A percentile compares a stretch with the other conserved stretches of the same genome.
Evolutionary conservation across 768 basidiomycete genomes (phyloP).

Genomic region (Trametes cingulata): DNA sequence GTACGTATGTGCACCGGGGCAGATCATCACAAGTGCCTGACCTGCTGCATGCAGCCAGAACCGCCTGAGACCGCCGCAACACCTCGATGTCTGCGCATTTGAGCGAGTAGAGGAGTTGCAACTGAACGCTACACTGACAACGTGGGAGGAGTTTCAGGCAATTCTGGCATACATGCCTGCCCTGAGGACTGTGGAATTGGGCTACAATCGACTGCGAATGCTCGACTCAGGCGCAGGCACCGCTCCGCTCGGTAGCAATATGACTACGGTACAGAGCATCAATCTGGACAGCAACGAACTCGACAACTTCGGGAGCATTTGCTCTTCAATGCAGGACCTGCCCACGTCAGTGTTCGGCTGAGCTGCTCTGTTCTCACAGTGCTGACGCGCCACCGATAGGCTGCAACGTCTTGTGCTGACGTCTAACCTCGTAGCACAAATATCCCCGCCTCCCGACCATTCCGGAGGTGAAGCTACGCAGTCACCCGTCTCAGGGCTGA

Average conservation of each 20-base stretch:
- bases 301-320: conserved; percentile 54
- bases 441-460: conserved; percentile 28
- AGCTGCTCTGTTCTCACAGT: background rate
- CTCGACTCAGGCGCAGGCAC: conserved; percentile 25
- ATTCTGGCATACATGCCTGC: conserved; percentile 54
- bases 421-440: conserved; percentile 55
- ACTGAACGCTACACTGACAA: conserved; percentile 69
- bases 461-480: background rate
- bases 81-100: conserved; percentile 47
- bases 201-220: conserved; percentile 59
- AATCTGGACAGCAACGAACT: conserved; percentile 75
- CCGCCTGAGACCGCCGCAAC: conserved; percentile 51
- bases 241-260: background rate
- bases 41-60: conserved; percentile 53
- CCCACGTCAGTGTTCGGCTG: conserved; percentile 39
- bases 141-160: conserved; percentile 67
- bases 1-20: conserved; percentile 46
- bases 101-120: conserved; percentile 61
- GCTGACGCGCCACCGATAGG: conserved; percentile 37
- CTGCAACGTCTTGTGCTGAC: conserved; percentile 67
- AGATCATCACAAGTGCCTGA: conserved; percentile 12
- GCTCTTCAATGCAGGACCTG: conserved; percentile 45
- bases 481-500: conserved; percentile 39
- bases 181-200: conserved; percentile 62
- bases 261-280: conserved; percentile 44